These are phyloP conservation scores for Ustulina deusta DNA, from an alignment of 2,329 filamentous ascomycete species.

Conservation along the genomic window DNA sequence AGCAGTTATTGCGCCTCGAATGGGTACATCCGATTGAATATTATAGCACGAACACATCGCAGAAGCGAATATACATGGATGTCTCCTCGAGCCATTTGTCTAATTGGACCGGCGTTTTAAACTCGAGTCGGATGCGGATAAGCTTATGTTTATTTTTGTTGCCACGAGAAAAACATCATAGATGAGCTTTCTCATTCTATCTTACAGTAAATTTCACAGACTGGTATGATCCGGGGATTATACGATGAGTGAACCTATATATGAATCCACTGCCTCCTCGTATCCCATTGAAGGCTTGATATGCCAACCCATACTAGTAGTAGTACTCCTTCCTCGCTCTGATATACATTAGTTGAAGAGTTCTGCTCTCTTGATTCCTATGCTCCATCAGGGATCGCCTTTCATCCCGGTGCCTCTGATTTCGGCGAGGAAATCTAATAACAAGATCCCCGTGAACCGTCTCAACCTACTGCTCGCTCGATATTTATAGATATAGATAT, in stretches of 20 bases:
- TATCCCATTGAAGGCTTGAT: constrained; percentile 13
- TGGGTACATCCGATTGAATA: neutral
- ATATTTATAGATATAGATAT: neutral
- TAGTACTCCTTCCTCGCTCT: constrained; percentile 5
- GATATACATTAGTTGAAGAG: constrained; percentile 15
- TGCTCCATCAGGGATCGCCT: neutral
- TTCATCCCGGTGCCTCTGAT: neutral
- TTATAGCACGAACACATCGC: neutral
- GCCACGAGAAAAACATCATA: neutral
- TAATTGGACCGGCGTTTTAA: neutral
- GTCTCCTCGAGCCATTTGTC: neutral
- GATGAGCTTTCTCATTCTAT: neutral
- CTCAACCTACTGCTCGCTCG: constrained; percentile 11
- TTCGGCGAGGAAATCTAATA: neutral
- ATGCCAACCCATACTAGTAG: constrained; percentile 8
- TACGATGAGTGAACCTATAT: constrained; percentile 6
- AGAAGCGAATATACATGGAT: neutral
- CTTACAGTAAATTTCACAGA: constrained; percentile 2
- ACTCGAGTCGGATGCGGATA: neutral
- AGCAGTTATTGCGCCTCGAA: constrained; percentile 2
- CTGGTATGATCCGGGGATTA: neutral
- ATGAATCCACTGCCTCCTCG: constrained; percentile 8
- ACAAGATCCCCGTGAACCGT: neutral
- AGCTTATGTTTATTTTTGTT: neutral
- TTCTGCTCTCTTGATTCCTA: constrained; percentile 13